Evolutionary conservation across 495 filamentous ascomycete genomes (phyloP).

Genomic region (Hyaloscypha variabilis): DNA sequence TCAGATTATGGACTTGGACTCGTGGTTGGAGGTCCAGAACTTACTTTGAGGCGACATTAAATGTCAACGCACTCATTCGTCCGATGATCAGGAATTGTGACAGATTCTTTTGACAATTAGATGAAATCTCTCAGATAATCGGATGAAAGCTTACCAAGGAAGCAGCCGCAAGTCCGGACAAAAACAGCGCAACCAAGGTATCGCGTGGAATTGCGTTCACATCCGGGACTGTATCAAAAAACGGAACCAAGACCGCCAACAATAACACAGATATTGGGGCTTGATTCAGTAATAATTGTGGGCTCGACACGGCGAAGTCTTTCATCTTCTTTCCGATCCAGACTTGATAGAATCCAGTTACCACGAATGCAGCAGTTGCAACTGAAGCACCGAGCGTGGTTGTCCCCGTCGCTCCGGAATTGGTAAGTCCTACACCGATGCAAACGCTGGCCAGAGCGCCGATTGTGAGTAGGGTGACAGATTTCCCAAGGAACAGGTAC

Average conservation of each 20-base stretch:
- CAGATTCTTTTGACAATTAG: conserved; percentile 21
- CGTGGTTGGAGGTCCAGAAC: neutral
- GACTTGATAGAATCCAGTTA: conserved; percentile 42
- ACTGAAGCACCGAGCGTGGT: conserved; percentile 37
- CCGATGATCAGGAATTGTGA: conserved; percentile 34
- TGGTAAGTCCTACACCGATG: conserved; percentile 33
- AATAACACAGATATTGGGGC: conserved; percentile 41
- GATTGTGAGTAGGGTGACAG: conserved; percentile 35
- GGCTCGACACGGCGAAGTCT: conserved; percentile 38
- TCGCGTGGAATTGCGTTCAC: conserved; percentile 33
- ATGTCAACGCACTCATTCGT: conserved; percentile 33
- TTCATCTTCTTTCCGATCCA: conserved; percentile 46
- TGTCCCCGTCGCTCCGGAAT: conserved; percentile 26
- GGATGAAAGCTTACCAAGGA: conserved; percentile 22
- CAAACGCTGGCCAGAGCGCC: conserved; percentile 33
- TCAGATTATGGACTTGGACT: neutral
- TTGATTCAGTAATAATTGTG: conserved; percentile 42
- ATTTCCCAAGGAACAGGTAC: conserved; percentile 39
- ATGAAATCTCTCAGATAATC: neutral
- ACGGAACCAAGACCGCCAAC: conserved; percentile 37
- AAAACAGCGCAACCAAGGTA: conserved; percentile 33
- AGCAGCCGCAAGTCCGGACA: conserved; percentile 38
- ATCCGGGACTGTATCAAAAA: conserved; percentile 39
- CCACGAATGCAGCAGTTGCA: conserved; percentile 37
- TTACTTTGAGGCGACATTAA: conserved; percentile 34